Evolutionary conservation across 257 asterid species (phyloP).

Genomic region (Phtheirospermum japonicum): DNA sequence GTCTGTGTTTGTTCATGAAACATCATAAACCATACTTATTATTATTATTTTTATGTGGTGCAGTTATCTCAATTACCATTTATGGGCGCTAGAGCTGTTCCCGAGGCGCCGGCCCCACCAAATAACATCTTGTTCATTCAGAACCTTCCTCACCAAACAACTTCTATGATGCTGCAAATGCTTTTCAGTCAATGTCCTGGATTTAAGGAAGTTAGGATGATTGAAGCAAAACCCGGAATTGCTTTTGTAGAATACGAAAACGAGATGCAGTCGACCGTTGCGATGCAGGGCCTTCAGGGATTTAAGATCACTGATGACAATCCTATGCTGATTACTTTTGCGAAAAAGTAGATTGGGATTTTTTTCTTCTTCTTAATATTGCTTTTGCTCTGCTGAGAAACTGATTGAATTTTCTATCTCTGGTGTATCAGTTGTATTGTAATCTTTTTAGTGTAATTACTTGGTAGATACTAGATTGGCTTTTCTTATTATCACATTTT

Average conservation of each 20-base stretch:
- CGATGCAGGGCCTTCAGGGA: slow-evolving; percentile 91
- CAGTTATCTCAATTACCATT: slow-evolving; percentile 84
- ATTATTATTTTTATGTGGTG: slow-evolving; percentile 28
- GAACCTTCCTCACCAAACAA: slow-evolving; percentile 92
- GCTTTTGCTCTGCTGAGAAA: slow-evolving; percentile 17
- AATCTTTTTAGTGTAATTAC: slow-evolving; percentile 41
- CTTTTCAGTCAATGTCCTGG: slow-evolving; percentile 83
- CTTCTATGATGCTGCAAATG: slow-evolving; percentile 97
- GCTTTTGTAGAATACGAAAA: slow-evolving; percentile 88
- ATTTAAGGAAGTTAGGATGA: slow-evolving; percentile 92
- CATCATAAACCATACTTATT: slow-evolving; percentile 10
- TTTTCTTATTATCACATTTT: slow-evolving; percentile 1
- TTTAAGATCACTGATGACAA: slow-evolving; percentile 72
- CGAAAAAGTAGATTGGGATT: slow-evolving; percentile 61
- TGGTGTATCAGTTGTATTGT: slow-evolving; percentile 31
- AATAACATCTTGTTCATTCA: slow-evolving; percentile 82
- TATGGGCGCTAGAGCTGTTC: slow-evolving; percentile 61
- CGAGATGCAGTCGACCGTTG: slow-evolving; percentile 90
- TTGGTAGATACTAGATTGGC: slow-evolving; percentile 22
- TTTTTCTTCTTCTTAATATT: neutral
- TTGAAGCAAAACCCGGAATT: slow-evolving; percentile 96
- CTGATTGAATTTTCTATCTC: neutral
- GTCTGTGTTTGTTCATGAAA: neutral
- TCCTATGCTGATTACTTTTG: slow-evolving; percentile 84
- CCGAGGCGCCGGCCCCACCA: slow-evolving; percentile 97